phyloP scores from a whole-genome alignment of 108 stramenopile genomes.

The Pseudonitzschia pungens region DNA sequence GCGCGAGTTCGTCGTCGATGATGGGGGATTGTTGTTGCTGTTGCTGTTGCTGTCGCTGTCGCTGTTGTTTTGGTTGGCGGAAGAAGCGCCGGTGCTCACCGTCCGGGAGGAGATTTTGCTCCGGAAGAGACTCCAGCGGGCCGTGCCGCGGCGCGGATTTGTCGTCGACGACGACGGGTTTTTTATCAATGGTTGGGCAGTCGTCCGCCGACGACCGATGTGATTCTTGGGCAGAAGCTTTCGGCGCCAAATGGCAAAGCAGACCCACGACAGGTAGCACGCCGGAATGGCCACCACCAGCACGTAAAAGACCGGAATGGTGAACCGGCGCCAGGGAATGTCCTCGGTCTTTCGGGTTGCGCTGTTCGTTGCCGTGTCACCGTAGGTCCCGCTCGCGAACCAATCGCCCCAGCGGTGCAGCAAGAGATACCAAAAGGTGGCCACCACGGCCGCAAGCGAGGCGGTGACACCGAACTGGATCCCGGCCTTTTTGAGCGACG shows the following conservation, averaged over 20 bases:
- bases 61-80: neutral
- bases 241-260: neutral
- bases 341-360: neutral
- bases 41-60: neutral
- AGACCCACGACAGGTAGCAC: neutral
- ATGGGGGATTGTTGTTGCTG: neutral
- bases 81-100: too few relatives aligned
- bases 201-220: neutral
- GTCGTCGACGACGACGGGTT: neutral
- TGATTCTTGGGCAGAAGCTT: constrained; percentile 3
- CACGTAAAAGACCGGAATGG: neutral
- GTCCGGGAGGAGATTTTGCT: neutral
- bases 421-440: neutral
- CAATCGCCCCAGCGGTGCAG: neutral
- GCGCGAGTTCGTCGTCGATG: neutral
- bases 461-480: neutral
- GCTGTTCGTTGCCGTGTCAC: neutral
- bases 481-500: neutral
- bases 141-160: neutral
- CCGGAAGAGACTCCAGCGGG: neutral
- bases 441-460: neutral
- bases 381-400: too few relatives aligned
- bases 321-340: neutral
- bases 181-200: neutral
- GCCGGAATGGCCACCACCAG: constrained; percentile 6